Conservation (phyloP, 2,329 filamentous ascomycete genomes). For the Cephalotrichum gorgonifer region DNA sequence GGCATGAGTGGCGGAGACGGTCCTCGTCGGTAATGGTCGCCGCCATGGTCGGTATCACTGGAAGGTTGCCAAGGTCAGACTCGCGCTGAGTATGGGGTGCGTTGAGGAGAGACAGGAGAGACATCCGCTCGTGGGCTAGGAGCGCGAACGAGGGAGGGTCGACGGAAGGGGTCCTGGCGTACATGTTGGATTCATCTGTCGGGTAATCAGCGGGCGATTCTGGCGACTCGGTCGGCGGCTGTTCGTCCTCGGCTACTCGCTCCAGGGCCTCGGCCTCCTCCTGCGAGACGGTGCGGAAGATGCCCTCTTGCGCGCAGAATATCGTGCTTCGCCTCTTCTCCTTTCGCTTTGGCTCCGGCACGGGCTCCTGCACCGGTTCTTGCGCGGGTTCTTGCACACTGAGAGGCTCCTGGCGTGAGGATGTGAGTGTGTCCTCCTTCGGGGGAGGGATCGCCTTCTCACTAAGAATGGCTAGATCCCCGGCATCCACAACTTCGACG, state of each 20-base stretch:
- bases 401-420: neutral
- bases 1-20: neutral
- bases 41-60: slow-evolving; percentile 31
- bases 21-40: slow-evolving; percentile 12
- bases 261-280: slow-evolving; percentile 36
- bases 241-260: slow-evolving; percentile 16
- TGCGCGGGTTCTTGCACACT: neutral
- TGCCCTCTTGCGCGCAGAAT: slow-evolving; percentile 52
- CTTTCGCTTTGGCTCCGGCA: neutral
- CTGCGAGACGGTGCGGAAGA: slow-evolving; percentile 50
- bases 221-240: slow-evolving; percentile 3
- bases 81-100: slow-evolving; percentile 30
- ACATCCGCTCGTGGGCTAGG: slow-evolving; percentile 41
- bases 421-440: neutral
- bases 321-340: slow-evolving; percentile 30
- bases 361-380: neutral
- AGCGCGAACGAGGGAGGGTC: slow-evolving; percentile 52
- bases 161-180: slow-evolving; percentile 49
- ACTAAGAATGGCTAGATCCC: slow-evolving; percentile 31
- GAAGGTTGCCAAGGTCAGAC: slow-evolving; percentile 21
- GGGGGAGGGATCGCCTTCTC: neutral
- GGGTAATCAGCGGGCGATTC: slow-evolving; percentile 6
- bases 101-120: slow-evolving; percentile 51
- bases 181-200: slow-evolving; percentile 25
- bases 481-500: slow-evolving; percentile 27